phyloP scores from a whole-genome alignment of 371 early-diverging fungal genomes.

The Mucor lusitanicus region DNA sequence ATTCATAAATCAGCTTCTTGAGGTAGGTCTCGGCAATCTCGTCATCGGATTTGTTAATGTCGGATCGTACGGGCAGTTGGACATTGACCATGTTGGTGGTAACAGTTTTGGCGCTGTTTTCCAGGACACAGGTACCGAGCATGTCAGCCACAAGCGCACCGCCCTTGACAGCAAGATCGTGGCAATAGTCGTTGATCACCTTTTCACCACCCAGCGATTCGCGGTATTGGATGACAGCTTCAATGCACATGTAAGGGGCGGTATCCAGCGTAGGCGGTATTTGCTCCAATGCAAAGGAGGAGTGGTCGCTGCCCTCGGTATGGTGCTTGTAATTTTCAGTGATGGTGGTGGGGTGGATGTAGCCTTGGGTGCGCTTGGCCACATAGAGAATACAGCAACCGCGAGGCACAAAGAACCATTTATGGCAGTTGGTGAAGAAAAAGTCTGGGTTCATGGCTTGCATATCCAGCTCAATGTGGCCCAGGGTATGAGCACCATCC shows the following conservation, averaged over 20 bases:
- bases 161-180: constrained; percentile 57
- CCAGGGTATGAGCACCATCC: constrained; percentile 73
- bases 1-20: constrained; percentile 37
- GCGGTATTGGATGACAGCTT: constrained; percentile 53
- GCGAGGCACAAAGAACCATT: constrained; percentile 73
- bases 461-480: constrained; percentile 67
- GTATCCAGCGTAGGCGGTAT: constrained; percentile 40
- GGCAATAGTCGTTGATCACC: constrained; percentile 56
- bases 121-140: constrained; percentile 62
- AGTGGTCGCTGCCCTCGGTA: constrained; percentile 23
- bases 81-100: constrained; percentile 64
- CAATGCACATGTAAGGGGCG: constrained; percentile 45
- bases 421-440: constrained; percentile 72
- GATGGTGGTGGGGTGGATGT: constrained; percentile 55
- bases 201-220: constrained; percentile 58
- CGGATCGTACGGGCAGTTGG: constrained; percentile 53
- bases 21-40: constrained; percentile 26
- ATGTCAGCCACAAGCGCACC: constrained; percentile 61
- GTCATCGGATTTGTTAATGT: constrained; percentile 38
- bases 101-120: constrained; percentile 48
- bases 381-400: constrained; percentile 66
- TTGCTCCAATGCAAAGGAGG: constrained; percentile 30
- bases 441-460: constrained; percentile 61
- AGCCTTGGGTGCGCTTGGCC: constrained; percentile 51
- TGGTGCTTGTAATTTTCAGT: constrained; percentile 43